These are phyloP conservation scores for Oryza australiensis DNA, from an alignment of 176 grass and related monocot genomes.

Conservation along the genomic window DNA sequence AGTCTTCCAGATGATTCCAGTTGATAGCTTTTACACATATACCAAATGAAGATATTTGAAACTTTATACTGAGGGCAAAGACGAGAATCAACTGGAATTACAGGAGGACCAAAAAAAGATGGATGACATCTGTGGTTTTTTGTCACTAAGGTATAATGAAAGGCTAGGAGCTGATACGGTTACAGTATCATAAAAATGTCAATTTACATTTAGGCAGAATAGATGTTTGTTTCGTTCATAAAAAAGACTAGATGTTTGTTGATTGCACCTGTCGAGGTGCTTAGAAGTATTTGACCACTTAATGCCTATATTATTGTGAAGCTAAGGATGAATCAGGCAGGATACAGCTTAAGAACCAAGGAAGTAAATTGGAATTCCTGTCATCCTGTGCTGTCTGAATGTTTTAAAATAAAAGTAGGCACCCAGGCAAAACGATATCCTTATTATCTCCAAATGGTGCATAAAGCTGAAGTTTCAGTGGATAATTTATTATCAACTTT, in stretches of 20 bases:
- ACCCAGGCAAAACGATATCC: background rate
- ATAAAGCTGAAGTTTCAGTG: background rate
- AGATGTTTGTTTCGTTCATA: background rate
- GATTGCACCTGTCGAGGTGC: background rate
- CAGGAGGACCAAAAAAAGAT: background rate
- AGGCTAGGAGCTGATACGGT: background rate
- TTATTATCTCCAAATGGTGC: background rate
- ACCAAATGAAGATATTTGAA: background rate
- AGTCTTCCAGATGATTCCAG: background rate
- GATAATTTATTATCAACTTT: conserved; percentile 27
- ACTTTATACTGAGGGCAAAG: background rate
- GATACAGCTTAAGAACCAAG: background rate
- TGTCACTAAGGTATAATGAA: background rate
- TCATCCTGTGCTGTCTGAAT: background rate
- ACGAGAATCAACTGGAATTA: conserved; percentile 7
- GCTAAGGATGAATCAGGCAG: background rate
- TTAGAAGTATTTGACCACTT: background rate
- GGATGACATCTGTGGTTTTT: background rate
- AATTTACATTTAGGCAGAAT: background rate
- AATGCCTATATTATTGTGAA: background rate
- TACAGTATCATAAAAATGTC: background rate
- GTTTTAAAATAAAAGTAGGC: background rate
- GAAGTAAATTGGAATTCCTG: background rate
- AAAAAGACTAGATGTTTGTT: background rate
- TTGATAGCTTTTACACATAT: background rate